A percentile compares a stretch with the other conserved stretches of the same genome.
Evolutionary conservation across 495 filamentous ascomycete genomes (phyloP).

Genomic region (Hypomontagnella monticulosa): DNA sequence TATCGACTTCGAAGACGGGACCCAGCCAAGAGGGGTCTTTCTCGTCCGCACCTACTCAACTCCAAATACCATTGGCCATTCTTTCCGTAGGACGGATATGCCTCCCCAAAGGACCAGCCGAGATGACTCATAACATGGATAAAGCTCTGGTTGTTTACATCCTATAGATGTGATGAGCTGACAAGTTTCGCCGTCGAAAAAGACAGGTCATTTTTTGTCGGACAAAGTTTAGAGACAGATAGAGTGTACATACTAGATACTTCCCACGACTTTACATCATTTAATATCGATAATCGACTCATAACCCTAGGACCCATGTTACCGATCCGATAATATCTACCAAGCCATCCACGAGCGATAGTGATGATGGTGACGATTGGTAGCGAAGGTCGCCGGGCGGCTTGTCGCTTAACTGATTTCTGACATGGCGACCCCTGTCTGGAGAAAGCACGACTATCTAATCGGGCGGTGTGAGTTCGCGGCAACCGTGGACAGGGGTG

Average conservation of each 20-base stretch:
- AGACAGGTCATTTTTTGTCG: slow-evolving; percentile 32
- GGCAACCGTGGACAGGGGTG: too few species aligned
- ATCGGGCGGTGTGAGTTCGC: too few species aligned
- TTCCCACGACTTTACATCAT: not conserved
- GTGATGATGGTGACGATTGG: too few species aligned
- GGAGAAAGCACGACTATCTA: too few species aligned
- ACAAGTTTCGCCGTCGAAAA: slow-evolving; percentile 14
- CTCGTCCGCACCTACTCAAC: too few species aligned
- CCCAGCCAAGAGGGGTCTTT: too few species aligned
- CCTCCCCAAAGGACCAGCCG: not conserved
- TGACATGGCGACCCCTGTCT: too few species aligned
- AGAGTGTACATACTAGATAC: slow-evolving; percentile 5
- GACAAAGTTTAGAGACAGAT: not conserved
- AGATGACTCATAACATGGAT: slow-evolving; percentile 16
- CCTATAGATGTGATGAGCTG: slow-evolving; percentile 10
- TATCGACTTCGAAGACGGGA: not conserved
- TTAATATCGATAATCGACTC: not conserved
- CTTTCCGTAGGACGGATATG: not conserved
- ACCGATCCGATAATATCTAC: too few species aligned
- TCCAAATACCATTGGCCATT: too few species aligned
- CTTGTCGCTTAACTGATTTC: too few species aligned
- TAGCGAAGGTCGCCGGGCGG: too few species aligned
- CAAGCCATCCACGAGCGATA: too few species aligned
- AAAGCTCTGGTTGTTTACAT: not conserved
- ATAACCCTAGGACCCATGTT: not conserved